Evolutionary conservation across 2,329 filamentous ascomycete genomes (phyloP).

Genomic region (Monilinia polystroma): DNA sequence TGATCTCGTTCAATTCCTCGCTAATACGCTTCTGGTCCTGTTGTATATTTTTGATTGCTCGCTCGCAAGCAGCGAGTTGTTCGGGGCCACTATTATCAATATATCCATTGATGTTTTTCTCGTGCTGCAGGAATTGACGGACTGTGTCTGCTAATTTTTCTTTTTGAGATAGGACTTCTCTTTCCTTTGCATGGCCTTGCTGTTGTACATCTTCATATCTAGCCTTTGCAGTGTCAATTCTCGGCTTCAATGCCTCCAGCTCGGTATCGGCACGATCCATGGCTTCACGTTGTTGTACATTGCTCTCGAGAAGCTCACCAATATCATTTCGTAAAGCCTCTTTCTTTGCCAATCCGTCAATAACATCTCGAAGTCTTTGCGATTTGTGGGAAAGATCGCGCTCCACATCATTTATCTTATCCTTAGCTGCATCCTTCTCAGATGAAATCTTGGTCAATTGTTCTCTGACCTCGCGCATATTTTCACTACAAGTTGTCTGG

Average conservation of each 20-base stretch:
- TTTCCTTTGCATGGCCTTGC: constrained; percentile 70
- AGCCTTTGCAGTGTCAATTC: constrained; percentile 72
- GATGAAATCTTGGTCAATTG: constrained; percentile 63
- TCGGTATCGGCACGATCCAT: constrained; percentile 71
- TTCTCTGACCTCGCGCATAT: constrained; percentile 62
- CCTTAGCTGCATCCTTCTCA: constrained; percentile 71
- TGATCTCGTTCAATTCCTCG: constrained; percentile 64
- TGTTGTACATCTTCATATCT: constrained; percentile 75
- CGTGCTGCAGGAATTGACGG: constrained; percentile 72
- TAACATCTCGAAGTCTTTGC: constrained; percentile 68
- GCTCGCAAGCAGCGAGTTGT: constrained; percentile 67
- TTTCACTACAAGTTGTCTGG: constrained; percentile 64
- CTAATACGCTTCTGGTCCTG: constrained; percentile 64
- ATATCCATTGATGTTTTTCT: constrained; percentile 78
- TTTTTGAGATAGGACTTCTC: constrained; percentile 67
- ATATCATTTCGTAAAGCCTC: constrained; percentile 68
- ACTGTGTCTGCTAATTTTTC: constrained; percentile 71
- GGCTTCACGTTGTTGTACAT: constrained; percentile 63
- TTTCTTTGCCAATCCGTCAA: constrained; percentile 80
- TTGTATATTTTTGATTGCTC: constrained; percentile 67
- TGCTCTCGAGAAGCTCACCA: constrained; percentile 68
- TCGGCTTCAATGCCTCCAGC: constrained; percentile 70
- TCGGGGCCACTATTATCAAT: constrained; percentile 70
- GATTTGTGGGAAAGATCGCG: constrained; percentile 73
- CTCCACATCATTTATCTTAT: constrained; percentile 68